Conservation (phyloP, 2,329 filamentous ascomycete genomes). For the Dothiorella sarmentorum region DNA sequence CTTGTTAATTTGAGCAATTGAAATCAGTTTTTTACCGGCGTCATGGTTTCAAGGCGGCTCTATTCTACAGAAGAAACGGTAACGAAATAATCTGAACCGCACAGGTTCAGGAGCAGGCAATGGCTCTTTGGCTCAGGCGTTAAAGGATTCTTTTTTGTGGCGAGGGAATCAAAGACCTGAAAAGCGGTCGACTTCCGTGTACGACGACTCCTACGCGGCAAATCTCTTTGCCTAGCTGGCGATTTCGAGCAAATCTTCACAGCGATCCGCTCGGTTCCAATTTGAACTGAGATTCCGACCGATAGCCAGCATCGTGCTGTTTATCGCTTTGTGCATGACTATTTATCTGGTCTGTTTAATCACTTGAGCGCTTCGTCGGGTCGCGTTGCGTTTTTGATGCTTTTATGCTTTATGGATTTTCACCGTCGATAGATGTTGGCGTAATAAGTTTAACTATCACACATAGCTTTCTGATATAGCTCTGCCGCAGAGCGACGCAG, state of each 20-base stretch:
- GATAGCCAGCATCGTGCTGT: constrained; percentile 7
- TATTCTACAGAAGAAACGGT: neutral
- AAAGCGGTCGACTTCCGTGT: constrained; percentile 7
- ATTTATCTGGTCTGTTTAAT: neutral
- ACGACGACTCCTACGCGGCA: neutral
- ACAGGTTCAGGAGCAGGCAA: neutral
- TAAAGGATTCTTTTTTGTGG: neutral
- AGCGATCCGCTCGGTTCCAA: neutral
- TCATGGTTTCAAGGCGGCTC: neutral
- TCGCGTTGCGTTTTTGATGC: neutral
- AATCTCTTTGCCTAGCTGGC: neutral
- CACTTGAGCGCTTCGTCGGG: neutral
- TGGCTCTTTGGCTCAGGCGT: neutral
- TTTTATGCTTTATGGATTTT: constrained; percentile 6
- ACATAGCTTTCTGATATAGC: neutral
- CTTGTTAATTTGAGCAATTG: constrained; percentile 1
- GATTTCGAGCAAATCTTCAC: neutral
- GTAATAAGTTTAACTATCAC: constrained; percentile 5
- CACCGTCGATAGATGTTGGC: neutral
- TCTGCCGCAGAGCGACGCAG: neutral
- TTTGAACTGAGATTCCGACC: neutral
- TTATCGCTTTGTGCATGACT: constrained; percentile 9
- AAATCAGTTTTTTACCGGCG: neutral
- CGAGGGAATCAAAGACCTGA: constrained; percentile 1
- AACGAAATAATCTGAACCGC: constrained; percentile 1